Conservation (phyloP, 2,329 filamentous ascomycete species). For the Fusarium ramigenum region DNA sequence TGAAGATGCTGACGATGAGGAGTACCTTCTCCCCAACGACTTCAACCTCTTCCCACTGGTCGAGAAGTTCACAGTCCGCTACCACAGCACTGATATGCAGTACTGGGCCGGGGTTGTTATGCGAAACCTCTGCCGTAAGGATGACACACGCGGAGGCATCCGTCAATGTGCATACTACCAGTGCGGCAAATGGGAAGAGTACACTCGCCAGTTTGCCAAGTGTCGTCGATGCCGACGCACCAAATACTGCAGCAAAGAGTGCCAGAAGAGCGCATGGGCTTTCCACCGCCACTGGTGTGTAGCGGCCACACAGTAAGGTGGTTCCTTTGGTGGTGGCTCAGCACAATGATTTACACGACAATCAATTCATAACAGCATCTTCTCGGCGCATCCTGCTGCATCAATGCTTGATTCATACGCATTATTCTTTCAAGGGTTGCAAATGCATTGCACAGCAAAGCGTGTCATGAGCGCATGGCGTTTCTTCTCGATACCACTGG, state of each 20-base stretch:
- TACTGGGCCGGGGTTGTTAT: slow-evolving; percentile 99
- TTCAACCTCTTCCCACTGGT: slow-evolving; percentile 99
- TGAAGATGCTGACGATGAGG: slow-evolving; percentile 76
- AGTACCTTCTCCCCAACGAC: slow-evolving; percentile 91
- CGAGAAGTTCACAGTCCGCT: slow-evolving; percentile 96
- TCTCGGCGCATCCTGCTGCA: slow-evolving; percentile 39
- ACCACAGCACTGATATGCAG: slow-evolving; percentile 97
- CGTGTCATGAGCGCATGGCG: slow-evolving; percentile 53
- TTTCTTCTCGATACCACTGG: slow-evolving; percentile 58
- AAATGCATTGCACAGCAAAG: slow-evolving; percentile 55
- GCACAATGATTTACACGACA: slow-evolving; percentile 28
- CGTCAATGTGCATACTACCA: slow-evolving; percentile 98
- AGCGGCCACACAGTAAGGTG: slow-evolving; percentile 66
- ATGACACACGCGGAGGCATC: slow-evolving; percentile 93
- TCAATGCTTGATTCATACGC: slow-evolving; percentile 46
- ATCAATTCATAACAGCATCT: slow-evolving; percentile 37
- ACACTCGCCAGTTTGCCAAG: slow-evolving; percentile 95
- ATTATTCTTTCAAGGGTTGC: slow-evolving; percentile 44
- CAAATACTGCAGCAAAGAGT: slow-evolving; percentile 99
- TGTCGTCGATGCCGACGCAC: slow-evolving; percentile 94
- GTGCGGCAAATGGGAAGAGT: slow-evolving; percentile 98
- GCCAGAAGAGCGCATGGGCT: slow-evolving; percentile 98
- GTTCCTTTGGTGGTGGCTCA: neutral
- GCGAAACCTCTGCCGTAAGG: slow-evolving; percentile 97
- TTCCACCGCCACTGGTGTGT: slow-evolving; percentile 99